Evolutionary conservation across 208 protist genomes (phyloP).

Genomic region (Acanthamoeba royreba): DNA sequence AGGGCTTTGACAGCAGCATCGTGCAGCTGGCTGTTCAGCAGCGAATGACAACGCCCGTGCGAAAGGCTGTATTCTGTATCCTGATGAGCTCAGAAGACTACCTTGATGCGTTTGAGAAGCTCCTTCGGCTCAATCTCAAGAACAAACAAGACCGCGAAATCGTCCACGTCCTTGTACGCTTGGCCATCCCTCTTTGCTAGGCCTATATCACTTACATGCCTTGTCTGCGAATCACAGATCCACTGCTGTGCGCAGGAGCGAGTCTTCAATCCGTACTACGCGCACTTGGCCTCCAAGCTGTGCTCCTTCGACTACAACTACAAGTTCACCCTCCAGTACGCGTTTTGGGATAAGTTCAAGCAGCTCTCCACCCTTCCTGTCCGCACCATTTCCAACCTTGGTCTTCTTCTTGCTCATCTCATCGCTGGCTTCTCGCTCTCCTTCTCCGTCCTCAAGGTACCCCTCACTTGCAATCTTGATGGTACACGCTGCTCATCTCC

Average conservation of each 20-base stretch:
- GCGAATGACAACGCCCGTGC: not conserved
- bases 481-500: not conserved
- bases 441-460: slow-evolving; percentile 13
- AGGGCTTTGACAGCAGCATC: not conserved
- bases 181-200: too few species aligned
- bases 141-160: slow-evolving; percentile 35
- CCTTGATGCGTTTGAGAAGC: slow-evolving; percentile 13
- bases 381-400: not conserved
- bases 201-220: not conserved
- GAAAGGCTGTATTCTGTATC: slow-evolving; percentile 6
- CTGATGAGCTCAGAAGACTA: slow-evolving; percentile 5
- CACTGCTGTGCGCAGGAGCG: not conserved
- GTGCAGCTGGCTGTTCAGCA: not conserved
- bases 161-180: not conserved
- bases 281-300: slow-evolving; percentile 8
- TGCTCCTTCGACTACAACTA: slow-evolving; percentile 28
- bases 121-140: not conserved
- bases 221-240: not conserved
- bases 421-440: slow-evolving; percentile 23
- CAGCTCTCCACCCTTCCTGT: not conserved
- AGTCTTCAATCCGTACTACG: not conserved
- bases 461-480: not conserved
- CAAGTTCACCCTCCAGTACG: slow-evolving; percentile 16
- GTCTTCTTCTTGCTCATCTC: not conserved
- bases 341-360: slow-evolving; percentile 38